Evolutionary conservation across 345 rosid species (phyloP).

Genomic region (Adansonia digitata): DNA sequence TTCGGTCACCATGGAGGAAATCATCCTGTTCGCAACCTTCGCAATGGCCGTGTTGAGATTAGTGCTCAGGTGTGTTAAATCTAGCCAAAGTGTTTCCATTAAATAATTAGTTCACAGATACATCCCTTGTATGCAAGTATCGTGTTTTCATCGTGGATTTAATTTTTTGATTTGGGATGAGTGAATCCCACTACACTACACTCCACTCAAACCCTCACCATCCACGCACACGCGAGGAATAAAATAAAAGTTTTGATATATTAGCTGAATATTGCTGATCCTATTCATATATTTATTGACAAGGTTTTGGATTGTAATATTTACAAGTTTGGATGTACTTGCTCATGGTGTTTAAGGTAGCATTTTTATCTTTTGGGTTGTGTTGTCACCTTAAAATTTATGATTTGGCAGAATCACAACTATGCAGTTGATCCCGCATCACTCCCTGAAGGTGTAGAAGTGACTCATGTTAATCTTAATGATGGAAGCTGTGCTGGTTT

Average conservation of each 20-base stretch:
- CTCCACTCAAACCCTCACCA: background rate
- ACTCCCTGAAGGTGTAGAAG: constrained; percentile 82
- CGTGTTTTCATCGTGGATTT: background rate
- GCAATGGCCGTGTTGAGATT: constrained; percentile 72
- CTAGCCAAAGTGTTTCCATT: background rate
- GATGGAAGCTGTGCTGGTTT: constrained; percentile 97
- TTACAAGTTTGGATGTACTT: no score
- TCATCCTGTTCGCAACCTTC: constrained; percentile 78
- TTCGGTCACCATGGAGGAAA: constrained; percentile 98
- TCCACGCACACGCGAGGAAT: background rate
- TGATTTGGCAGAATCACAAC: constrained; percentile 74
- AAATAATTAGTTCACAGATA: background rate
- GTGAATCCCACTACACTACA: background rate
- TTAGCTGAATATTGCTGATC: background rate
- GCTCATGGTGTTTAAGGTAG: no score
- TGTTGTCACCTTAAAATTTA: constrained; percentile 10
- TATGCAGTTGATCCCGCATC: constrained; percentile 90
- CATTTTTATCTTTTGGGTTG: background rate
- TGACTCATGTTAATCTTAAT: constrained; percentile 88
- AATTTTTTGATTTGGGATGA: background rate
- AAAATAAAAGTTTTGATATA: background rate
- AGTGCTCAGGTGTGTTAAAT: constrained; percentile 69
- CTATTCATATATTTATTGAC: background rate
- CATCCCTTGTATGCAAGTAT: background rate
- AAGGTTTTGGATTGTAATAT: background rate